Evolutionary conservation across 192 early-diverging fungal genomes (phyloP), one percentile per base, ranked within the genome.

Genomic region (Dimargaris cristalligena): DNA sequence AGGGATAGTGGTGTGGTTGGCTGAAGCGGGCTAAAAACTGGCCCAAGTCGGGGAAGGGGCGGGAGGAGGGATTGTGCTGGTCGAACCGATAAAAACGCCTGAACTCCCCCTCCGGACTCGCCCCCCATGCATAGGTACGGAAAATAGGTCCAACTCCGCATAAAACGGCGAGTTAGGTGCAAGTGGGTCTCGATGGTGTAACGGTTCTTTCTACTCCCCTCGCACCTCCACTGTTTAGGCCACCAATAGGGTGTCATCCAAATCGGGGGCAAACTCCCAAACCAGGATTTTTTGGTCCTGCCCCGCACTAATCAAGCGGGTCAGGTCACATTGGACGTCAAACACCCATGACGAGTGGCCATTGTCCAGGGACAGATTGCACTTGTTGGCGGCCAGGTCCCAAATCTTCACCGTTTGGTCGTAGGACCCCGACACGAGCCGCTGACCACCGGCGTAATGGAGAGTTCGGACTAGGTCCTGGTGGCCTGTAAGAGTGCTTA

Each of bases 311-410:
- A 97, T 80, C 57, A 98, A 91, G 60, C 80, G 83, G 34, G 76
- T 82, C 4, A 74, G 68, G 35, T 84, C 84, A 65, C 92, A 89
- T 61, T 90, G 87, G 14, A 98, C 86, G 73, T 96, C 90, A 80
- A 96, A 98, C 4, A 98, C 90, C 91, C 92, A 95, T 67, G 88
- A 92, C 4, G 80, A 78, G 65, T 94, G 91, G 14, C 81, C 86
- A 33, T 77, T 69, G 38, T 81, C 71, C 29, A 89, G 74, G 64
- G 88, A 80, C 49, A 86, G 55, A 32, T 89, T 65, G 52, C 90
- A 80, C 50, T 87, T 63, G 14, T 90, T 92, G 2, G 85, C 81
- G 14, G 74, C 67, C 47, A 87, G 69, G 67, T 99, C 89, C 96
- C 94, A 98, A 25, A 98, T 85, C 65, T 90, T 87, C 59, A 98